These are phyloP conservation scores for Candida krabiensis DNA, from an alignment of 805 yeast species.

Conservation along the genomic window DNA sequence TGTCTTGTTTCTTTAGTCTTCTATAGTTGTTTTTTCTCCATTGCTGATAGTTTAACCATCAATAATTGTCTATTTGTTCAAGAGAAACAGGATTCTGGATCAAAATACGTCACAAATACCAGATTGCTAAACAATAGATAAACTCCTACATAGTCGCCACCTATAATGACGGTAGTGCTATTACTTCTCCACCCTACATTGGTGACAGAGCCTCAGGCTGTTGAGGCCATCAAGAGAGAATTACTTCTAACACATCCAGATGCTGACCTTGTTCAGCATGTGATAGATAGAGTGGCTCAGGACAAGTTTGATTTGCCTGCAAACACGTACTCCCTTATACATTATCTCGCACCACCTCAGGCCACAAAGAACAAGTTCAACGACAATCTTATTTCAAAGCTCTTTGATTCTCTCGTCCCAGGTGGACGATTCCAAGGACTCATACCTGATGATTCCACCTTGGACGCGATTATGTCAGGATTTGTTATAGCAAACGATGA, in stretches of 20 bases:
- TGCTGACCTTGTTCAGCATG: constrained; percentile 45
- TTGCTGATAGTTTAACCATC: too few species aligned
- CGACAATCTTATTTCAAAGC: constrained; percentile 37
- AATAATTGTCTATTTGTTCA: too few species aligned
- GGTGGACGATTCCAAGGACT: constrained; percentile 55
- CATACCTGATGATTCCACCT: constrained; percentile 47
- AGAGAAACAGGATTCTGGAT: too few species aligned
- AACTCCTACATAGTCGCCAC: too few species aligned
- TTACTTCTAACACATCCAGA: constrained; percentile 30
- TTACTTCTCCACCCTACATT: constrained; percentile 66
- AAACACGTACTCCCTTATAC: constrained; percentile 42
- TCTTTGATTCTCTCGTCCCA: constrained; percentile 39
- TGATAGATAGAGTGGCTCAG: constrained; percentile 58
- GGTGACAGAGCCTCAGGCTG: constrained; percentile 53
- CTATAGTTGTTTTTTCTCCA: too few species aligned
- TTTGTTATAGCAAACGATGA: constrained; percentile 46
- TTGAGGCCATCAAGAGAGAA: constrained; percentile 39
- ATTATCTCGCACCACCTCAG: constrained; percentile 58
- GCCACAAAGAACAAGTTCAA: constrained; percentile 46
- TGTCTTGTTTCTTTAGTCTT: too few species aligned
- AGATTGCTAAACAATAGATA: too few species aligned
- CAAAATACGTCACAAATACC: too few species aligned
- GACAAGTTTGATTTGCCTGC: constrained; percentile 40
- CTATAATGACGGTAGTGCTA: constrained; percentile 28
- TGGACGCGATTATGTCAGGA: constrained; percentile 69